A percentile compares a stretch with the other conserved stretches of the same genome.
Evolutionary conservation across 257 asterid species (phyloP).

Genomic region (Solanum sitiens): DNA sequence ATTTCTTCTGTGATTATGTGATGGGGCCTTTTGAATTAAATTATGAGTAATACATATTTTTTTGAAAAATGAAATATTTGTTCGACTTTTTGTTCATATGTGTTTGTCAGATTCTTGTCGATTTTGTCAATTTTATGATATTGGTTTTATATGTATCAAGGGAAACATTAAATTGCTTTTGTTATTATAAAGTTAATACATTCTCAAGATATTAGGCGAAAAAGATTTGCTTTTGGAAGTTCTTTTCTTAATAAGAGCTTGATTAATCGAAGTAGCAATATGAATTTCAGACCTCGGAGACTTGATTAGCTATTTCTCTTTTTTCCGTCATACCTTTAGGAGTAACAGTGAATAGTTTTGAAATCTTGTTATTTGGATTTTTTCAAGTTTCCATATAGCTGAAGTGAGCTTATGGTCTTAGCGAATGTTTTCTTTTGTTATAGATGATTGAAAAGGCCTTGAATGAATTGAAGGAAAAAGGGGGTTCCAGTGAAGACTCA

Average conservation of each 20-base stretch:
- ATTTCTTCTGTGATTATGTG: background rate
- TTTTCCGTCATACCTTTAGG: background rate
- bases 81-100: background rate
- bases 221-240: background rate
- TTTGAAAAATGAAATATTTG: background rate
- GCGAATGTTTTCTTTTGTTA: background rate
- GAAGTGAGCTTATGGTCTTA: background rate
- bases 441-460: constrained; percentile 66
- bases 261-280: background rate
- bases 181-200: background rate
- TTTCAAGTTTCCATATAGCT: background rate
- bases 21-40: background rate
- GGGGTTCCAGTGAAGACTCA: constrained; percentile 40
- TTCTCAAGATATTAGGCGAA: background rate
- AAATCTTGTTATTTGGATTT: background rate
- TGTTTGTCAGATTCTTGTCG: background rate
- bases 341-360: background rate
- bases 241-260: background rate
- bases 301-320: background rate
- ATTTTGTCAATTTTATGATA: background rate
- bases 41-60: background rate
- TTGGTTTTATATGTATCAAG: background rate
- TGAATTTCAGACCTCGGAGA: background rate
- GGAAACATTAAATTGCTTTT: background rate
- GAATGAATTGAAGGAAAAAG: constrained; percentile 25